These are phyloP conservation scores for Mrakia blollopis DNA, from an alignment of 768 basidiomycete species.

Conservation along the genomic window DNA sequence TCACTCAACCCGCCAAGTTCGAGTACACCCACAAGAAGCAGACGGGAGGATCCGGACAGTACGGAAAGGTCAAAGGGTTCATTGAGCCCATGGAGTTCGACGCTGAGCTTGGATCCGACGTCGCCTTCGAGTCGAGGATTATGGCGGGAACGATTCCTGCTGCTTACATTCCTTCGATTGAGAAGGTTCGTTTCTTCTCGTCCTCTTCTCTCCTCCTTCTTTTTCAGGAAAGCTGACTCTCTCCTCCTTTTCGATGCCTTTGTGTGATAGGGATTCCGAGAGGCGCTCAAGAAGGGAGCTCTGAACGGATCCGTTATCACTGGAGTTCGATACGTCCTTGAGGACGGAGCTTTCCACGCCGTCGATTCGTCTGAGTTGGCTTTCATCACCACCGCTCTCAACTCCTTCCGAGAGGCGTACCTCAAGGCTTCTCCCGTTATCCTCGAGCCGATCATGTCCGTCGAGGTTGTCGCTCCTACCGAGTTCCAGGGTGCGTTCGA, in stretches of 20 bases:
- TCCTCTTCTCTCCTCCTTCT: background rate
- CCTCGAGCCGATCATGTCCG: constrained; percentile 97
- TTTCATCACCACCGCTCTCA: constrained; percentile 82
- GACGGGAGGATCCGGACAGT: constrained; percentile 94
- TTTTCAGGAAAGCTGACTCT: background rate
- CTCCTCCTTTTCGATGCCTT: background rate
- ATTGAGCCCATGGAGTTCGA: constrained; percentile 84
- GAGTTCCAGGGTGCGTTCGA: constrained; percentile 79
- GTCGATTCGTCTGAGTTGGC: constrained; percentile 97
- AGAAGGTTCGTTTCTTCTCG: constrained; percentile 58
- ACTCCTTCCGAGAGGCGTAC: constrained; percentile 89
- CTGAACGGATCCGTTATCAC: constrained; percentile 82
- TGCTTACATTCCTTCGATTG: constrained; percentile 88
- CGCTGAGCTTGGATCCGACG: constrained; percentile 66
- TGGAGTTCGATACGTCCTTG: constrained; percentile 77
- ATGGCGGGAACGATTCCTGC: constrained; percentile 89
- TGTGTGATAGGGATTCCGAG: constrained; percentile 72
- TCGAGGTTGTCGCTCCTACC: constrained; percentile 89
- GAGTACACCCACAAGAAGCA: constrained; percentile 96
- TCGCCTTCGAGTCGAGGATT: constrained; percentile 75
- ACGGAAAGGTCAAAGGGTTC: constrained; percentile 81
- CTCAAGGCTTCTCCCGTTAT: constrained; percentile 69
- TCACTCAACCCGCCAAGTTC: constrained; percentile 75
- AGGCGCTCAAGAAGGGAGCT: constrained; percentile 85
- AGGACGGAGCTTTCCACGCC: constrained; percentile 86